A percentile compares a stretch with the other conserved stretches of the same genome.
phyloP scores from a whole-genome alignment of 805 yeast species.

The Starmerella gropengiesseri region DNA sequence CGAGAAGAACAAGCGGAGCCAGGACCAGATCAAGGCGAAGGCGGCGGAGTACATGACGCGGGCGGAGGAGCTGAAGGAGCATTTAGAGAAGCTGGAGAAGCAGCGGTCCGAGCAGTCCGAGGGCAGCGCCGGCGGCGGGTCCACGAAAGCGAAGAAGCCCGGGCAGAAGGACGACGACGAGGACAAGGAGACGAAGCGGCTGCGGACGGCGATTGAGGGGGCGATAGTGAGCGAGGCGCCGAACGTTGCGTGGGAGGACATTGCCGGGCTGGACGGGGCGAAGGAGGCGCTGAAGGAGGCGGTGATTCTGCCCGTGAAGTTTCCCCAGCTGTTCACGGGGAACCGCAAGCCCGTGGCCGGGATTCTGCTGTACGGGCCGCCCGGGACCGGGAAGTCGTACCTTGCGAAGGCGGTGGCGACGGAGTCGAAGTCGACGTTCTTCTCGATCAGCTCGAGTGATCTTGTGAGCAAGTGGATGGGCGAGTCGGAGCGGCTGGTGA shows the following conservation, averaged over 20 bases:
- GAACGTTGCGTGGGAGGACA: conserved; percentile 85
- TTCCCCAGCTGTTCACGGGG: conserved; percentile 91
- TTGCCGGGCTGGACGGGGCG: conserved; percentile 91
- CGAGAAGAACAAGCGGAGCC: conserved; percentile 82
- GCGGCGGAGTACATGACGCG: conserved; percentile 84
- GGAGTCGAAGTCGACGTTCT: conserved; percentile 93
- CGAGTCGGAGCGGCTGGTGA: conserved; percentile 90
- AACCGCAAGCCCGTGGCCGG: conserved; percentile 90
- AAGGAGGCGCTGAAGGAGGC: conserved; percentile 96
- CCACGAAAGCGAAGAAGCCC: conserved; percentile 38
- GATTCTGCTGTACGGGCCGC: conserved; percentile 79
- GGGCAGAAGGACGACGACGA: conserved; percentile 46
- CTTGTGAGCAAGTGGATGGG: conserved; percentile 99
- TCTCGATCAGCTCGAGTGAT: conserved; percentile 92
- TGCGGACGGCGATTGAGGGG: conserved; percentile 82
- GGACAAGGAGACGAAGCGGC: conserved; percentile 74
- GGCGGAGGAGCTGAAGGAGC: conserved; percentile 89
- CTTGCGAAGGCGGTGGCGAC: conserved; percentile 98
- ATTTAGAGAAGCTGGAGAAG: conserved; percentile 50
- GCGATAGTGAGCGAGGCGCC: conserved; percentile 89
- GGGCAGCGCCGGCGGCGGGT: conserved; percentile 43
- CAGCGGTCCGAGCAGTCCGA: conserved; percentile 27
- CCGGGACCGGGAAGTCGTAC: conserved; percentile 97
- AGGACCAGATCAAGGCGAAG: conserved; percentile 76
- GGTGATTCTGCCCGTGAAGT: conserved; percentile 88